Conservation (phyloP, 169 alveolate genomes). For the Cryptosporidium tyzzeri region DNA sequence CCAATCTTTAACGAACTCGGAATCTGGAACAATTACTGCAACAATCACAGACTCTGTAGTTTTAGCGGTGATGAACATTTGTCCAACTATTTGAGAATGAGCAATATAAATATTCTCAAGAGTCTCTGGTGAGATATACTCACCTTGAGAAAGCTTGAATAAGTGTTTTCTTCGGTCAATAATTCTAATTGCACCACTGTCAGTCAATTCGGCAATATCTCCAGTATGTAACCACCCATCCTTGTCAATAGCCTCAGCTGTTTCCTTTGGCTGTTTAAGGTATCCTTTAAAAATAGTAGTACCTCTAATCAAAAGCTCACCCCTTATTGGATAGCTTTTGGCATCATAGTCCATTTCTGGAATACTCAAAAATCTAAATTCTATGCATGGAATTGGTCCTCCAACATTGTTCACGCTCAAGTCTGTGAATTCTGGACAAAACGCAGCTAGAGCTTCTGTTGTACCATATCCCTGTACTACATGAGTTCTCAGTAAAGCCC, state of each 20-base stretch:
- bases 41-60: slow-evolving; percentile 79
- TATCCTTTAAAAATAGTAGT: slow-evolving; percentile 89
- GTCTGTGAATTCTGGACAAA: slow-evolving; percentile 84
- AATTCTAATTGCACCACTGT: slow-evolving; percentile 89
- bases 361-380: slow-evolving; percentile 89
- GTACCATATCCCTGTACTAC: slow-evolving; percentile 94
- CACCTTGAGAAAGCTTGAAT: slow-evolving; percentile 95
- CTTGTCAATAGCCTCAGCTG: slow-evolving; percentile 87
- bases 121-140: slow-evolving; percentile 96
- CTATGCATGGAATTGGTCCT: slow-evolving; percentile 87
- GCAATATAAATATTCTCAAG: slow-evolving; percentile 87
- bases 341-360: slow-evolving; percentile 92
- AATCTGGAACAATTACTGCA: slow-evolving; percentile 79
- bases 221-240: slow-evolving; percentile 95
- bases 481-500: slow-evolving; percentile 88
- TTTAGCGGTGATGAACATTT: slow-evolving; percentile 83
- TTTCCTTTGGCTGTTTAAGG: slow-evolving; percentile 86
- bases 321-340: slow-evolving; percentile 89
- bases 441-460: slow-evolving; percentile 93
- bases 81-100: slow-evolving; percentile 78
- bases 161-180: slow-evolving; percentile 94
- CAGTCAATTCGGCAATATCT: slow-evolving; percentile 89
- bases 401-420: slow-evolving; percentile 88
- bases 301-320: slow-evolving; percentile 93
- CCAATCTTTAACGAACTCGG: slow-evolving; percentile 60